Conservation (phyloP, 2,329 filamentous ascomycete genomes). For the Aspergillus awamori region DNA sequence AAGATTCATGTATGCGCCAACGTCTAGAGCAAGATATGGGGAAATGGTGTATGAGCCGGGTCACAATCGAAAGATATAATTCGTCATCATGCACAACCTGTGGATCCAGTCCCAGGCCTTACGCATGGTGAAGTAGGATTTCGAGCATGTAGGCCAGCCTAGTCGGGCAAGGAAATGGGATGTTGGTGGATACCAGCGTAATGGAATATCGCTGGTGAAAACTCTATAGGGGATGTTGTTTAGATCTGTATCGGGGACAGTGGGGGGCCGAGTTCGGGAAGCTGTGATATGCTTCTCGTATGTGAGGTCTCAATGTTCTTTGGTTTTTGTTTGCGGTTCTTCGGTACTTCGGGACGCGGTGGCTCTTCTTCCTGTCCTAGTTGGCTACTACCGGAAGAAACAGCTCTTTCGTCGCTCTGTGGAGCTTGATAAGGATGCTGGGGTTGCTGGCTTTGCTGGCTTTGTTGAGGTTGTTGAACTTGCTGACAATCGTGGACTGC, state of each 20-base stretch:
- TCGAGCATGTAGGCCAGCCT: slow-evolving; percentile 21
- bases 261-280: slow-evolving; percentile 52
- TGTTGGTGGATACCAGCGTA: neutral
- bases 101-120: slow-evolving; percentile 25
- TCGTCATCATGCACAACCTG: slow-evolving; percentile 15
- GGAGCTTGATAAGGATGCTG: slow-evolving; percentile 9
- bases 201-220: neutral
- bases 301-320: slow-evolving; percentile 40
- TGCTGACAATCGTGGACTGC: slow-evolving; percentile 21
- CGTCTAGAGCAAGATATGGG: neutral
- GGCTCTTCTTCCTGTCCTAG: slow-evolving; percentile 45
- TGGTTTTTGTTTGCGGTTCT: slow-evolving; percentile 35
- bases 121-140: slow-evolving; percentile 7
- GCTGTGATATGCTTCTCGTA: slow-evolving; percentile 43
- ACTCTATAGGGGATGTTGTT: slow-evolving; percentile 4
- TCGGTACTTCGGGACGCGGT: slow-evolving; percentile 35
- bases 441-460: neutral
- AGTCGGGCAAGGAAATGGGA: slow-evolving; percentile 4
- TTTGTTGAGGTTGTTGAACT: neutral
- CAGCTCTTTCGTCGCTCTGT: slow-evolving; percentile 56
- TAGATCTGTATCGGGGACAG: slow-evolving; percentile 53
- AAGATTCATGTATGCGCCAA: slow-evolving; percentile 4
- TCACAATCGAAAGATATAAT: slow-evolving; percentile 12
- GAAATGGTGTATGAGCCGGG: neutral
- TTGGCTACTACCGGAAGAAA: slow-evolving; percentile 67